Conservation (phyloP, 169 alveolate genomes). For the Theileria luwenshuni region DNA sequence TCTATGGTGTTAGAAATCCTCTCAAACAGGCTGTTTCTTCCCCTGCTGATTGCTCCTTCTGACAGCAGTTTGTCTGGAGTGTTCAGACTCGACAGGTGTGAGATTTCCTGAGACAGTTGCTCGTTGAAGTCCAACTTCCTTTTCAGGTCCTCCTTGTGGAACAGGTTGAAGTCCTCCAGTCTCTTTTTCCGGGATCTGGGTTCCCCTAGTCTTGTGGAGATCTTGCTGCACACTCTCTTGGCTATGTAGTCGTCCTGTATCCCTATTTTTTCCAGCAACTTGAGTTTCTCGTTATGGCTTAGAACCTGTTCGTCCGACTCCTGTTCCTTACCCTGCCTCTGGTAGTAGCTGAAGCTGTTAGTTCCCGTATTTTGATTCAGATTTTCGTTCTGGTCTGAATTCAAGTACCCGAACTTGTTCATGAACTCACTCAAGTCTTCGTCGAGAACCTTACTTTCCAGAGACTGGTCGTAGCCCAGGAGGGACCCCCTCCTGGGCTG, state of each 20-base stretch:
- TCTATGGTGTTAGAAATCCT: neutral
- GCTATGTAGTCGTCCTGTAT: constrained; percentile 65
- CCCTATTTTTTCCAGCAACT: constrained; percentile 47
- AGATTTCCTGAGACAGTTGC: constrained; percentile 10
- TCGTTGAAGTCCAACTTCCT: constrained; percentile 8
- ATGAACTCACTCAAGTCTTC: neutral
- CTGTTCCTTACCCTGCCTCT: neutral
- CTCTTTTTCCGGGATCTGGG: neutral
- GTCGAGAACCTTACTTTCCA: neutral
- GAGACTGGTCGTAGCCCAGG: neutral
- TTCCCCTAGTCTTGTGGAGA: neutral
- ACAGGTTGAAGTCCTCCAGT: constrained; percentile 13
- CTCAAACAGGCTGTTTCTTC: neutral
- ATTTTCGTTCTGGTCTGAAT: neutral
- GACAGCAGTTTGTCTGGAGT: neutral
- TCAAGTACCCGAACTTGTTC: constrained; percentile 7
- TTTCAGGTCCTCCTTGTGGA: constrained; percentile 7
- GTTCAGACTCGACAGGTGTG: neutral
- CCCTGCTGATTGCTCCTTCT: neutral
- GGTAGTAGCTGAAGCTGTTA: neutral
- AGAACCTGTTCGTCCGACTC: constrained; percentile 11
- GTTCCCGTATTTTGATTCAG: neutral
- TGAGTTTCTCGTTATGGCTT: constrained; percentile 57
- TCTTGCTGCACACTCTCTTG: constrained; percentile 38
- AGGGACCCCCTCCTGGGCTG: neutral